Percentiles rank a stretch among this genome's conserved stretches.
These are phyloP conservation scores for Gymnopus androsaceus DNA, from an alignment of 1,284 basidiomycete genomes.

Conservation along the genomic window DNA sequence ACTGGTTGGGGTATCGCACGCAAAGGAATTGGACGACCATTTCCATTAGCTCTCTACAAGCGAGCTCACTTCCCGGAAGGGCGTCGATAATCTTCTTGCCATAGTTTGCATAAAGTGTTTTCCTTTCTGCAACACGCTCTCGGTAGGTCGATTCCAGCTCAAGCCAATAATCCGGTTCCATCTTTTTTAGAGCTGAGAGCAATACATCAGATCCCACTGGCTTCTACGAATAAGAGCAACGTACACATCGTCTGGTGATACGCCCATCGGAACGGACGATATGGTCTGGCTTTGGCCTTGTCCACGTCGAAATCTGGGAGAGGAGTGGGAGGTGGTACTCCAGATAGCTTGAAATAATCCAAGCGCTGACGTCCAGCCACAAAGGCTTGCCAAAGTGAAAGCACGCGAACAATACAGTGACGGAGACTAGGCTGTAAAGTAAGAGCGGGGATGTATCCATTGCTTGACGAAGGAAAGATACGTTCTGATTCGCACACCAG, in stretches of 20 bases:
- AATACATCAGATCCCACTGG: neutral
- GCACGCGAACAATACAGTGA: neutral
- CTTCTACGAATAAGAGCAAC: slow-evolving; percentile 18
- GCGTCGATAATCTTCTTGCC: slow-evolving; percentile 40
- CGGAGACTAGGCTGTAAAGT: neutral
- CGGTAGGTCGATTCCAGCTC: slow-evolving; percentile 54
- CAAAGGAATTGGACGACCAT: slow-evolving; percentile 54
- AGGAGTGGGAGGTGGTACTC: slow-evolving; percentile 43
- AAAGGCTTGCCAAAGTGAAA: neutral
- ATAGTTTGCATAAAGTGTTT: slow-evolving; percentile 36
- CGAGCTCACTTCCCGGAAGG: slow-evolving; percentile 42
- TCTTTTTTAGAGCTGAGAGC: slow-evolving; percentile 40
- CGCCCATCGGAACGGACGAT: slow-evolving; percentile 54
- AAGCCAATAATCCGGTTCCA: slow-evolving; percentile 56
- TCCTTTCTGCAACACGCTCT: slow-evolving; percentile 43
- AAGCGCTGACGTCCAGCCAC: neutral
- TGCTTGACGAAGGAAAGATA: neutral
- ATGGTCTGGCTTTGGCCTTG: slow-evolving; percentile 45
- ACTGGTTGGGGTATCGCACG: slow-evolving; percentile 47
- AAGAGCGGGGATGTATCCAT: neutral
- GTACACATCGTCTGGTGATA: slow-evolving; percentile 57
- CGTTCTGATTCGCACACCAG: neutral
- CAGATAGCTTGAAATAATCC: slow-evolving; percentile 43
- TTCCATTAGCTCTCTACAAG: slow-evolving; percentile 48
- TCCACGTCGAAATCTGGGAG: slow-evolving; percentile 44